A percentile compares a stretch with the other conserved stretches of the same genome.
phyloP scores from a whole-genome alignment of 2,329 filamentous ascomycete genomes.

The Bipolaris zeicola region DNA sequence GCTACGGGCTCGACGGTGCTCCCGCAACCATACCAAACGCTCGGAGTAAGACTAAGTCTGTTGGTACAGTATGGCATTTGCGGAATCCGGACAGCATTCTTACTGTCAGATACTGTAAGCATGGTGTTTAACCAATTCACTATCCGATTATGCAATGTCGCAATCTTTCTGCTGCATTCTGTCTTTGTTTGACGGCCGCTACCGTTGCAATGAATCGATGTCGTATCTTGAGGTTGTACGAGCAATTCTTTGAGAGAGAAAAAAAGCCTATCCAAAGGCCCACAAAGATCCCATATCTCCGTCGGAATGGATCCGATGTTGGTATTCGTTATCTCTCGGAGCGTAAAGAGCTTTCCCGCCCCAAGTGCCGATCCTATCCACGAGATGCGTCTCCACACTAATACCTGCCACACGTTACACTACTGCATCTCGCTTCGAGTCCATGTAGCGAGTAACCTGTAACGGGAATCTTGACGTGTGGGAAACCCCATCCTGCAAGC shows the following conservation, averaged over 20 bases:
- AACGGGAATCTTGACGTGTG: slow-evolving; percentile 13
- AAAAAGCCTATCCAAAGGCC: not conserved
- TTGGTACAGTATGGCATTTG: not conserved
- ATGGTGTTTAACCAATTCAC: not conserved
- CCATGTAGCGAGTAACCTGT: slow-evolving; percentile 1
- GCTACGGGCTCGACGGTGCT: not conserved
- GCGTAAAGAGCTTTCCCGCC: not conserved
- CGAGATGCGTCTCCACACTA: slow-evolving; percentile 28
- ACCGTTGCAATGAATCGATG: slow-evolving; percentile 2
- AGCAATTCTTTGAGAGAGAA: too few relatives aligned
- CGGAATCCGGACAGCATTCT: too few relatives aligned
- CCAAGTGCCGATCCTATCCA: slow-evolving; percentile 13
- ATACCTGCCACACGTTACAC: slow-evolving; percentile 11
- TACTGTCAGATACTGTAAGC: too few relatives aligned
- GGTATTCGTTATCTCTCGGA: slow-evolving; percentile 10
- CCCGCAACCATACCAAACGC: not conserved
- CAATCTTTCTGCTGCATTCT: not conserved
- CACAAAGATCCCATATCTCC: not conserved
- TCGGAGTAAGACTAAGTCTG: not conserved
- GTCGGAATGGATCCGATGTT: not conserved
- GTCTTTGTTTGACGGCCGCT: not conserved
- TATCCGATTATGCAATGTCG: too few relatives aligned
- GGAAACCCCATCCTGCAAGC: slow-evolving; percentile 11
- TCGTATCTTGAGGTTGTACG: slow-evolving; percentile 4
- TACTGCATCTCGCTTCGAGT: slow-evolving; percentile 28